Base-by-base conservation (phyloP, 805 yeast genomes). In the Kodamaea sagamina region DNA sequence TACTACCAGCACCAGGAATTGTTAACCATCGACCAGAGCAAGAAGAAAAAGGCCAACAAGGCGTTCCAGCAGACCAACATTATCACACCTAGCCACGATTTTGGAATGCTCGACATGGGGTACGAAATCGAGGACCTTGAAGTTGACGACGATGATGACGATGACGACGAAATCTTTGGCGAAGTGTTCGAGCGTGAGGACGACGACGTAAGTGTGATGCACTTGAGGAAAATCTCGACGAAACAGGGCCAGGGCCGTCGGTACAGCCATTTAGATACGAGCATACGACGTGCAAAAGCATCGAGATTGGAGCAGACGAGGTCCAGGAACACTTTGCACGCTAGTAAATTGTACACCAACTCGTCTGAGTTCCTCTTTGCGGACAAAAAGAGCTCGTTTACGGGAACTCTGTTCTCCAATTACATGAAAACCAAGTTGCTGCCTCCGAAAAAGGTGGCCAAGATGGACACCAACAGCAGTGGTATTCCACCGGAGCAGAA, bases 1-100 rank as follows among this genome's bases (percentile, higher is more conserved):
- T 59, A 59, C 35, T 72, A 67, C 44, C 45, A 46, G 18, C 72
- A 67, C 44, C 44, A 46, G 18, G 70, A 67, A 21, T 52, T 64
- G 49, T 39, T 63, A 18, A 47, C 51, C 29, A 36, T 59, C 16
- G 40, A 37, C 24, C 22, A 22, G 16, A 37, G 13, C 17, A 37
- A 17, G 51, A 35, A 43, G 16, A 39, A 43, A 36, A 47, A 44
- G 10, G 42, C 34, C 12, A 40, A 40, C 10, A 32, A 27, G 35
- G 42, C 37, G 34, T 26, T 26, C 25, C 36, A 38, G n/a, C n/a
- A n/a, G 22, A 32, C 26, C 8, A 28, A 17, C 15, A 36, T 36
- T 17, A 36, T 42, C 34, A 46, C 47, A 2, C 49, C 41, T 10
- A 43, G 42, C 25, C 46, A 46, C 22, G 49, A 46, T 11, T 43